A percentile compares a stretch with the other conserved stretches of the same genome.
Evolutionary conservation across 2,329 filamentous ascomycete genomes (phyloP).

Genomic region (Allantophomopsis cytisporea): DNA sequence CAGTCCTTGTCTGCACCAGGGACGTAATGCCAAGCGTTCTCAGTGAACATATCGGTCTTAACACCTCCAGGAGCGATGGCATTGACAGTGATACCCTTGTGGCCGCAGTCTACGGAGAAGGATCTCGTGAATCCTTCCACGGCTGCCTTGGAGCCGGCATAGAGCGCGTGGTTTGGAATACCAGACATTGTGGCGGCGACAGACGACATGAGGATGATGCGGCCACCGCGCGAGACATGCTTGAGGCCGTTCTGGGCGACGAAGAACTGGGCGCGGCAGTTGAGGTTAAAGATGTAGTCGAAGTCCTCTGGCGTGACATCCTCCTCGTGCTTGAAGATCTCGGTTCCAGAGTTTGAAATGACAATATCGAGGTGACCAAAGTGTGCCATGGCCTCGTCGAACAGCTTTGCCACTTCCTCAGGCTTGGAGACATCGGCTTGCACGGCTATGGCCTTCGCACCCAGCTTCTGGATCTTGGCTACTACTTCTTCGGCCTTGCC

Average conservation of each 20-base stretch:
- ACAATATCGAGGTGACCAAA: constrained; percentile 18
- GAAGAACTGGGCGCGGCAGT: constrained; percentile 57
- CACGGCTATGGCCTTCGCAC: constrained; percentile 36
- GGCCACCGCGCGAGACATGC: constrained; percentile 52
- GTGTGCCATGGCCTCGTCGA: constrained; percentile 13
- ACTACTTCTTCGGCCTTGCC: constrained; percentile 42
- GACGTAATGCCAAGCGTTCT: constrained; percentile 43
- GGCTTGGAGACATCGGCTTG: constrained; percentile 42
- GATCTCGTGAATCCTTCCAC: constrained; percentile 49
- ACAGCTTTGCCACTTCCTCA: constrained; percentile 21
- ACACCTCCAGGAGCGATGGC: constrained; percentile 56
- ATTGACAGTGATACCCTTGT: constrained; percentile 52
- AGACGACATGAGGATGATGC: constrained; percentile 53
- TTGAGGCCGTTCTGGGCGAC: constrained; percentile 61
- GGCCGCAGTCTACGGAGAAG: constrained; percentile 51
- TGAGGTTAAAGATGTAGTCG: constrained; percentile 40
- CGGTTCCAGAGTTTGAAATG: constrained; percentile 15
- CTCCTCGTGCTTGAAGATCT: constrained; percentile 1
- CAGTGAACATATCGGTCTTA: constrained; percentile 53
- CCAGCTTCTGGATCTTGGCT: constrained; percentile 32
- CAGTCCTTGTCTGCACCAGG: constrained; percentile 38
- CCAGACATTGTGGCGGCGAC: constrained; percentile 45
- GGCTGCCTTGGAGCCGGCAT: constrained; percentile 50
- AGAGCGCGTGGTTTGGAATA: constrained; percentile 46
- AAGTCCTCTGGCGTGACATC: constrained; percentile 3